A percentile compares a stretch with the other conserved stretches of the same genome.
Conservation (phyloP, 495 filamentous ascomycete genomes). For the Neurospora pannonica region DNA sequence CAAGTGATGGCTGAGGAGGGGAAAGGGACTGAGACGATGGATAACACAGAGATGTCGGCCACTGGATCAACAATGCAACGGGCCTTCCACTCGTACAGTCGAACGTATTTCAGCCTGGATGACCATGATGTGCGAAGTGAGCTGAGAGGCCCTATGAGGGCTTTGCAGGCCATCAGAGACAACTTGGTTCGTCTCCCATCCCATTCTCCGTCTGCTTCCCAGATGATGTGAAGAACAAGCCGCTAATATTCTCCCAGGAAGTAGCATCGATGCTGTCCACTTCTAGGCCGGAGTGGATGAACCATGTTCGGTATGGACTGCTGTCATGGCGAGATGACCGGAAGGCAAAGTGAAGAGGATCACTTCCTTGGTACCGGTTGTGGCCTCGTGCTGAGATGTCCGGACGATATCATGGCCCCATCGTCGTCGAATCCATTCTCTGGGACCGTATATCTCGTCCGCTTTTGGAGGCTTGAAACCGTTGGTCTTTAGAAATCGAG, state of each 20-base stretch:
- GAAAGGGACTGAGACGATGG: background rate
- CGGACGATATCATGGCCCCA: background rate
- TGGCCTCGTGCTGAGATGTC: background rate
- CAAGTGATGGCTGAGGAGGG: background rate
- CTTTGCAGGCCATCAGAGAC: constrained; percentile 4
- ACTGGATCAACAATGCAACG: background rate
- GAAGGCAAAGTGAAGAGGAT: background rate
- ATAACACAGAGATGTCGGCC: background rate
- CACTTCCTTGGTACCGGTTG: background rate
- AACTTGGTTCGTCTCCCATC: constrained; percentile 3
- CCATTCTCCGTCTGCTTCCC: background rate
- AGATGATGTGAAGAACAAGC: background rate
- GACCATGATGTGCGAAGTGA: background rate
- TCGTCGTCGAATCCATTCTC: background rate
- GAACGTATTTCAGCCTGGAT: constrained; percentile 7
- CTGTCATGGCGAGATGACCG: constrained; percentile 6
- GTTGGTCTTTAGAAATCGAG: background rate
- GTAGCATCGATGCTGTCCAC: background rate
- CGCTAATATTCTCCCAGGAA: background rate
- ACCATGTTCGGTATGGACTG: constrained; percentile 4
- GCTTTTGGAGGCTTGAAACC: background rate
- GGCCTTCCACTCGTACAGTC: constrained; percentile 8
- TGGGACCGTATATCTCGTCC: background rate
- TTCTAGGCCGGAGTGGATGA: constrained; percentile 5
- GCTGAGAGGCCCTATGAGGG: constrained; percentile 3